Evolutionary conservation across 139 green algal species (phyloP).

Genomic region (Chlamydomonas asymmetrica): DNA sequence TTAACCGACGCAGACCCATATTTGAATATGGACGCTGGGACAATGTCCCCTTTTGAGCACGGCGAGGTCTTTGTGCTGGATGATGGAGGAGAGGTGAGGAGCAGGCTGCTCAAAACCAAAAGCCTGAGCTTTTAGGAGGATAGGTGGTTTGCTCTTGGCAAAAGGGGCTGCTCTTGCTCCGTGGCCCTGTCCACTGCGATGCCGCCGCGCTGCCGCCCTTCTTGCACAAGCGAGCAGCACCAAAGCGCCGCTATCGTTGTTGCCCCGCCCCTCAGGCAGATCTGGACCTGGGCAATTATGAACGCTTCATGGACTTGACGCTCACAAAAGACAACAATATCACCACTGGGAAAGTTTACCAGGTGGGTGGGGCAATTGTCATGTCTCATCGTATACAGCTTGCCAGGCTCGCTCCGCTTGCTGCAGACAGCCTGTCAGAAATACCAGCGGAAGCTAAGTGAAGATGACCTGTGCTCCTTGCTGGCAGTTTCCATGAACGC

Average conservation of each 20-base stretch:
- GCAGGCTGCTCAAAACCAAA: constrained; percentile 19
- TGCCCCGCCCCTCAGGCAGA: constrained; percentile 89
- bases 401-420: not conserved
- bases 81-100: constrained; percentile 91
- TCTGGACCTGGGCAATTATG: constrained; percentile 99
- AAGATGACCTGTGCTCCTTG: too few relatives aligned
- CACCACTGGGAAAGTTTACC: constrained; percentile 96
- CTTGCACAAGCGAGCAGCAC: too few relatives aligned
- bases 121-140: too few relatives aligned
- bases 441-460: too few relatives aligned
- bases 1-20: constrained; percentile 98
- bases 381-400: not conserved
- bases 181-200: too few relatives aligned
- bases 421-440: not conserved
- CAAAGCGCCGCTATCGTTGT: too few relatives aligned
- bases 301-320: constrained; percentile 97
- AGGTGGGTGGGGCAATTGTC: constrained; percentile 63
- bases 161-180: too few relatives aligned
- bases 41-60: constrained; percentile 99
- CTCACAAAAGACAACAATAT: constrained; percentile 97
- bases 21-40: constrained; percentile 98
- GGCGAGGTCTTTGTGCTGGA: constrained; percentile 99
- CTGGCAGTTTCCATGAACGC: too few relatives aligned
- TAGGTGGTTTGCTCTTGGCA: too few relatives aligned
- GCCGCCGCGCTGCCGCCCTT: too few relatives aligned